phyloP scores from a whole-genome alignment of 2,329 filamentous ascomycete species.

The Xylogone sp. region DNA sequence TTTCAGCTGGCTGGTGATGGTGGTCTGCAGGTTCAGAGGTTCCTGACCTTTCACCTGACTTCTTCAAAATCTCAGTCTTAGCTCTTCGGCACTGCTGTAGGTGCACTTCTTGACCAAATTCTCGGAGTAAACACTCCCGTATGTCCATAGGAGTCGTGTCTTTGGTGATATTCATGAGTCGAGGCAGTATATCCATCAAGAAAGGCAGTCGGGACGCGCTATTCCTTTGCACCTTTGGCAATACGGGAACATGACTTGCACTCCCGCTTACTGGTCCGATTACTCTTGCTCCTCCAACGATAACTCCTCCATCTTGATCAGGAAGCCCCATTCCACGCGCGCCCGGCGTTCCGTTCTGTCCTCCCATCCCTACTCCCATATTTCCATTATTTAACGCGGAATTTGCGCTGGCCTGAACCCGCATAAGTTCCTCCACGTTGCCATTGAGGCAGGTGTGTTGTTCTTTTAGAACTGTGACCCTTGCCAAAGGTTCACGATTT shows the following conservation, averaged over 20 bases:
- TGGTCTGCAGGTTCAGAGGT: background rate
- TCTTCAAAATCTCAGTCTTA: conserved; percentile 29
- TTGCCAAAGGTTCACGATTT: conserved; percentile 22
- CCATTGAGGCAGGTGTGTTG: conserved; percentile 27
- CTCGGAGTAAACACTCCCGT: conserved; percentile 47
- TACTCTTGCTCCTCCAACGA: conserved; percentile 24
- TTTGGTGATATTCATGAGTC: conserved; percentile 53
- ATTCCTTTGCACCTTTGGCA: conserved; percentile 29
- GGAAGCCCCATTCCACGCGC: background rate
- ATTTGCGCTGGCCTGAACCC: background rate
- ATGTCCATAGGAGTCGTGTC: conserved; percentile 59
- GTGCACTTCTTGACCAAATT: conserved; percentile 28
- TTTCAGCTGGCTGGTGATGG: background rate
- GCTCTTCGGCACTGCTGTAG: conserved; percentile 28
- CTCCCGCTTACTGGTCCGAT: conserved; percentile 16
- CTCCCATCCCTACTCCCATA: background rate
- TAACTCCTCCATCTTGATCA: conserved; percentile 4
- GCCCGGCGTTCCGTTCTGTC: background rate
- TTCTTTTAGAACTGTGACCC: conserved; percentile 26
- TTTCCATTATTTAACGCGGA: background rate
- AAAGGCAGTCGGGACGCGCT: conserved; percentile 41
- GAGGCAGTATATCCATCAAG: conserved; percentile 55
- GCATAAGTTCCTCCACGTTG: background rate
- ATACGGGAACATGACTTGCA: conserved; percentile 15
- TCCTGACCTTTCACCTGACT: conserved; percentile 9